Evolutionary conservation across 108 stramenopile species (phyloP), one percentile per base, ranked within the genome.

Genomic region (Skeletonema menzelii): DNA sequence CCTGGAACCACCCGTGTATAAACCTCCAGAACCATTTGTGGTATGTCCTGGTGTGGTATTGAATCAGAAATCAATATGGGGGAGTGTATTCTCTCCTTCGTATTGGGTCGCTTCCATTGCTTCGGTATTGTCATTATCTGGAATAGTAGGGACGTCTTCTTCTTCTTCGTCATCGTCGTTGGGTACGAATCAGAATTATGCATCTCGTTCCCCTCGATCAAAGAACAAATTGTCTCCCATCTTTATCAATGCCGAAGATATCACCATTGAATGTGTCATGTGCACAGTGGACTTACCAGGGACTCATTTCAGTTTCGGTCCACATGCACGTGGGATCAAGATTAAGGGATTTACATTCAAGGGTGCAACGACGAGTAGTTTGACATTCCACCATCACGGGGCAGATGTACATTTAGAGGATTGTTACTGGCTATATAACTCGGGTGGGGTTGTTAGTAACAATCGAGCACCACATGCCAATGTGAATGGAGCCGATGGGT

Each of bases 171-270:
- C 59, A 15, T 49, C 56, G 28, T 2, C 34, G 11, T 1, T 35
- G 27, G 14, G 15, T 11, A 30, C 5, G 32, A 15, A 40, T n/a
- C 0, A 42, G 15, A 4, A n/a, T 42, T n/a, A n/a, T 42, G 40
- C 40, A 19, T 17, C 20, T 8, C 19, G 35, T 24, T 42, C 32
- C 35, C 70, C 24, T 37, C 14, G 20, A 30, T 57, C 44, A 37
- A 59, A 62, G 49, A 62, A 65, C 64, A 65, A 73, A 72, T 8
- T 56, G 1, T 63, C 72, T 0, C 72, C 88, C 8, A 86, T 92
- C 15, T 91, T 83, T 75, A 82, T 95, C 58, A 91, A 95, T 80
- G 88, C 94, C 11, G 90, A 91, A 63, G 91, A 95, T 56, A 70
- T 92, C 27, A 75, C 81, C 24, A 82, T 95, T 40, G 80, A 91